Conservation (phyloP, 257 asterid genomes). For the Solanum raphanifolium region DNA sequence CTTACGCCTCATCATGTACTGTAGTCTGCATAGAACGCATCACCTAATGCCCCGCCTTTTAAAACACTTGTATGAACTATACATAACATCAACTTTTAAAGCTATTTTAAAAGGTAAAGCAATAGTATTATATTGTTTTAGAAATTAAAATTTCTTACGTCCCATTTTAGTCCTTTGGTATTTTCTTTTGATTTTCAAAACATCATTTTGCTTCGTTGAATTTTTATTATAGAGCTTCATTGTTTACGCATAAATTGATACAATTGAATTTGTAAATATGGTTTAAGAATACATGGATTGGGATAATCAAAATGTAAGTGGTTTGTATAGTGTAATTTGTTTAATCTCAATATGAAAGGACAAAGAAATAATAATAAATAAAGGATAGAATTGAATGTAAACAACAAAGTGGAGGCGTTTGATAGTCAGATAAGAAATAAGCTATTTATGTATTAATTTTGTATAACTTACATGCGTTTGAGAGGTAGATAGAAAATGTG, state of each 20-base stretch:
- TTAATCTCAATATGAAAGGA: neutral
- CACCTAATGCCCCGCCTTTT: too few species aligned
- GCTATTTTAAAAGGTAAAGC: neutral
- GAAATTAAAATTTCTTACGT: too few species aligned
- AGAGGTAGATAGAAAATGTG: neutral
- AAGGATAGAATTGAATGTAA: neutral
- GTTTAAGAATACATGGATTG: neutral
- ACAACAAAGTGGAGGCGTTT: neutral
- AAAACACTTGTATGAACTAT: too few species aligned
- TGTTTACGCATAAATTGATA: neutral
- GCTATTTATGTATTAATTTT: too few species aligned
- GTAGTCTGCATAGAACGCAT: too few species aligned
- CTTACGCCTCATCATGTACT: too few species aligned
- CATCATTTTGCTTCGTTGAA: neutral
- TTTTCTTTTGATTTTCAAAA: neutral
- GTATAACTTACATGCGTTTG: too few species aligned
- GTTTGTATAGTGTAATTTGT: neutral
- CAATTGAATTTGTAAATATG: neutral
- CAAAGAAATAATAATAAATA: too few species aligned
- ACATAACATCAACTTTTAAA: neutral
- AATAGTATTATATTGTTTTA: too few species aligned
- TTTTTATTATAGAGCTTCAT: neutral
- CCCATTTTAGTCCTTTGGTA: neutral
- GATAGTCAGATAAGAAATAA: too few species aligned
- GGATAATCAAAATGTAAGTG: neutral